Base-by-base conservation (phyloP, 2,329 filamentous ascomycete species). In the Colletotrichum eleusines region DNA sequence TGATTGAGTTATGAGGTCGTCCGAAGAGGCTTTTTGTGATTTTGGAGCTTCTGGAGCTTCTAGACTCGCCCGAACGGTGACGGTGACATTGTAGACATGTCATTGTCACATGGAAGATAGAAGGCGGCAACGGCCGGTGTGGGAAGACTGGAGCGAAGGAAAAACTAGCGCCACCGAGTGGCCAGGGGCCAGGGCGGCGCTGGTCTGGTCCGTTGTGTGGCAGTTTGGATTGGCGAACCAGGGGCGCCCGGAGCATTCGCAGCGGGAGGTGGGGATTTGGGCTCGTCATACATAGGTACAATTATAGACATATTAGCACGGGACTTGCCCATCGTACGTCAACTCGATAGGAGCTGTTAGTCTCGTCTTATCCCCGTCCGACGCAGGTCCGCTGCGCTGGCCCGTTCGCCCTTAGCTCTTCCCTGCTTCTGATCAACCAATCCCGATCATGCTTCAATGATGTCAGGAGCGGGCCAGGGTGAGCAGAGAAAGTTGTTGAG, bases 91-190 rank as follows among this genome's bases (percentile, higher is more conserved):
- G 50, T 5, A 42, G 35, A 23, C 28, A 60, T 59, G 69, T 71
- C 69, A 69, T 69, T 33, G 53, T 71, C 64, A 71, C 69, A 69
- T 71, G 69, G 65, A 38, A 69, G 9, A 69, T 71, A 65, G 65
- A 38, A 69, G 9, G 66, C 59, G 64, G 35, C 63, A 62, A 42
- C 57, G 51, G 28, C 44, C 51, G 51, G 63, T 61, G 54, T 54
- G 31, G 28, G 51, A n/a, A 12, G 16, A 33, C 28, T n/a, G 20
- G 51, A 54, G 60, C 58, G n/a, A 62, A 59, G 42, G 23, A 11
- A 33, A 63, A 51, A 9, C 57, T 62, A 46, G 59, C 69, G 53
- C 69, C 69, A 69, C 38, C 28, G 12, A 20, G 44, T 69, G 64
- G 59, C 53, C 69, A 71, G 31, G 35, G 64, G 59, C 53, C 69